Base-by-base conservation (phyloP, 2,329 filamentous ascomycete species). In the Exophiala viscosa region DNA sequence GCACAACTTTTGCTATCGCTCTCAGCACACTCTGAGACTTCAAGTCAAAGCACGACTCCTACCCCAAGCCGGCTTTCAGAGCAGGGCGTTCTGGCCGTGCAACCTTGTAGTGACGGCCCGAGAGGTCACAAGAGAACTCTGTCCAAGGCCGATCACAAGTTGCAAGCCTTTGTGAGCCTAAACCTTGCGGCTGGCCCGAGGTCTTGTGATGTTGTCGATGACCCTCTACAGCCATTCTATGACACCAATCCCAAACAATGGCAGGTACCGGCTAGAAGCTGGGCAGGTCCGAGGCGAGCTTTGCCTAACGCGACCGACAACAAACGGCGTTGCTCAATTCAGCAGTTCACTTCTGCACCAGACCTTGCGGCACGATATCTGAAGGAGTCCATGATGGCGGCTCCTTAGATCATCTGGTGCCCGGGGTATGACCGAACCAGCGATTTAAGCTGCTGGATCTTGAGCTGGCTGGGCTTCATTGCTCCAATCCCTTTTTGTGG, bases 21-120 rank as follows among this genome's bases (percentile, higher is more conserved):
- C 15, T 57, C 57, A 4, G 34, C 50, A 13, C 48, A 50, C 14
- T 50, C 50, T 10, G 54, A 57, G 20, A 47, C 45, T n/a, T 18
- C 50, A n/a, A 59, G 57, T 34, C 54, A 55, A n/a, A 57, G 57
- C 44, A 54, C 53, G 5, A 59, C 57, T 2, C 57, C 56, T 17
- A 59, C 56, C 6, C 56, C 56, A 34, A 43, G 45, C 31, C 54
- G 45, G 11, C 45, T 51, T 5, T 28, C 47, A n/a, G 44, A 32
- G 7, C 43, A 40, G 9, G 45, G 34, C 31, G 41, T 48, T 4
- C 28, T 34, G 18, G 39, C 13, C 9, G 32, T 42, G 13, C 45
- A 33, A 34, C 39, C 23, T 14, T 45, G 23, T 34, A 38, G 15
- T 17, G 17, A 18, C 17, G 15, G 35, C 18, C 52, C 52, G 43